These are phyloP conservation scores for Globisporangium nunn DNA, from an alignment of 352 stramenopile genomes.

Conservation along the genomic window DNA sequence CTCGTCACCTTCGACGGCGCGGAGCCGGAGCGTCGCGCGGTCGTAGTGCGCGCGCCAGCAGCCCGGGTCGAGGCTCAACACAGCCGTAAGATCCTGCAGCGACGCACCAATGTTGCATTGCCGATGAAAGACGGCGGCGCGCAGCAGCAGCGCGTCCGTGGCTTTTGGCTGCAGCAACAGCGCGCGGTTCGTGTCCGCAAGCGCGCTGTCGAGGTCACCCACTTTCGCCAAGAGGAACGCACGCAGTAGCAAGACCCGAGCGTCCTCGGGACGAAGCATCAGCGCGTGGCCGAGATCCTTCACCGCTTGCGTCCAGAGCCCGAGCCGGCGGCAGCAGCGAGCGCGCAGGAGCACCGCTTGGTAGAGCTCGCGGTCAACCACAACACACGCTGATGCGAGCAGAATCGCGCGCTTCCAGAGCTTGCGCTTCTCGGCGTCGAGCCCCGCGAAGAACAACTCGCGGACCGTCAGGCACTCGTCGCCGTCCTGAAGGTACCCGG, in stretches of 20 bases:
- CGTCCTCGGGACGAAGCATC: constrained; percentile 37
- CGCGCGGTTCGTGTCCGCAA: constrained; percentile 51
- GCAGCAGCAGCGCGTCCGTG: constrained; percentile 55
- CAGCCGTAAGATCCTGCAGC: constrained; percentile 59
- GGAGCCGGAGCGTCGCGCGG: constrained; percentile 55
- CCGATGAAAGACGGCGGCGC: constrained; percentile 57
- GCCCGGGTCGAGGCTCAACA: constrained; percentile 42
- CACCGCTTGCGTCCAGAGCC: constrained; percentile 65
- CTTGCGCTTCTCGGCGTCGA: constrained; percentile 45
- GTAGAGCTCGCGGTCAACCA: constrained; percentile 58
- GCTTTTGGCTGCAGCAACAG: constrained; percentile 59
- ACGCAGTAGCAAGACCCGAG: constrained; percentile 46
- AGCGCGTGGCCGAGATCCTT: constrained; percentile 59
- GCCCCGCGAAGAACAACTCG: constrained; percentile 48
- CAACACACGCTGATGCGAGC: constrained; percentile 58
- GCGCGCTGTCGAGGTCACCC: constrained; percentile 36
- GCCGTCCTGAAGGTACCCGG: constrained; percentile 40
- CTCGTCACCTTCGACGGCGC: constrained; percentile 57
- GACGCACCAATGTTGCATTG: constrained; percentile 34
- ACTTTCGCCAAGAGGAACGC: constrained; percentile 56
- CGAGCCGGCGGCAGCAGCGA: constrained; percentile 58
- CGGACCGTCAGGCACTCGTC: constrained; percentile 58
- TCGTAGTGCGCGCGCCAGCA: constrained; percentile 83
- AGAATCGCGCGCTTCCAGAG: constrained; percentile 69
- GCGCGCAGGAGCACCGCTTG: constrained; percentile 51